These are phyloP conservation scores for Cystobasidium ongulense DNA, from an alignment of 768 basidiomycete species.

Conservation along the genomic window DNA sequence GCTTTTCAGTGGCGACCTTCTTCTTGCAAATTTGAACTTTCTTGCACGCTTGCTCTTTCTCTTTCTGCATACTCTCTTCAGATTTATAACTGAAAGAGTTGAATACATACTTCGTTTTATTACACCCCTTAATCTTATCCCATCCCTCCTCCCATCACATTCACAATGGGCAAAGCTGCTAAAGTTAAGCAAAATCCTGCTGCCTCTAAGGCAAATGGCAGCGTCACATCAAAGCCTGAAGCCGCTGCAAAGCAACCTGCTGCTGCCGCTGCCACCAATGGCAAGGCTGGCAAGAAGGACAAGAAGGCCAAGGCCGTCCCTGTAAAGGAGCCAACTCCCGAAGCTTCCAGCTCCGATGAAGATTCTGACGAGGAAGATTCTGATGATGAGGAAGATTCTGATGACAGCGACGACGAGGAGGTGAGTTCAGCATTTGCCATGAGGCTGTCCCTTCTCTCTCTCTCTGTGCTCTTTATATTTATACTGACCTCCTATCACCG, in stretches of 20 bases:
- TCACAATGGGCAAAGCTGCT: conserved; percentile 28
- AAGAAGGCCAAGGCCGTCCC: conserved; percentile 26
- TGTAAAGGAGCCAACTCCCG: conserved; percentile 25
- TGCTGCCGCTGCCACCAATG: conserved; percentile 20
- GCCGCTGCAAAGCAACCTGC: conserved; percentile 21
- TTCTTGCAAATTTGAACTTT: neutral
- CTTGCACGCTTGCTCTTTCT: neutral
- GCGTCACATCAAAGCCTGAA: conserved; percentile 7
- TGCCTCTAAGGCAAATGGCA: conserved; percentile 11
- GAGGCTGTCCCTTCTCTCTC: too few relatives aligned
- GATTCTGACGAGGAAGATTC: conserved; percentile 15
- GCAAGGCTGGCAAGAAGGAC: conserved; percentile 22
- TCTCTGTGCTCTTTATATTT: too few relatives aligned
- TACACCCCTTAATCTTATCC: neutral
- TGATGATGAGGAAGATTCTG: conserved; percentile 18
- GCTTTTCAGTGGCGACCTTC: neutral
- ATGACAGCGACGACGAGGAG: conserved; percentile 32
- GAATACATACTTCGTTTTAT: neutral
- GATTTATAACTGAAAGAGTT: neutral
- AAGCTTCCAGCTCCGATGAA: conserved; percentile 19
- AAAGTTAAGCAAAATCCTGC: conserved; percentile 28
- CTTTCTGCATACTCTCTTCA: neutral
- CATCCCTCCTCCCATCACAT: neutral
- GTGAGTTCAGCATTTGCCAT: neutral
- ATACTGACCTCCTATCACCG: neutral